These are phyloP conservation scores for Hericium alpestre DNA, from an alignment of 768 basidiomycete genomes.

Conservation along the genomic window DNA sequence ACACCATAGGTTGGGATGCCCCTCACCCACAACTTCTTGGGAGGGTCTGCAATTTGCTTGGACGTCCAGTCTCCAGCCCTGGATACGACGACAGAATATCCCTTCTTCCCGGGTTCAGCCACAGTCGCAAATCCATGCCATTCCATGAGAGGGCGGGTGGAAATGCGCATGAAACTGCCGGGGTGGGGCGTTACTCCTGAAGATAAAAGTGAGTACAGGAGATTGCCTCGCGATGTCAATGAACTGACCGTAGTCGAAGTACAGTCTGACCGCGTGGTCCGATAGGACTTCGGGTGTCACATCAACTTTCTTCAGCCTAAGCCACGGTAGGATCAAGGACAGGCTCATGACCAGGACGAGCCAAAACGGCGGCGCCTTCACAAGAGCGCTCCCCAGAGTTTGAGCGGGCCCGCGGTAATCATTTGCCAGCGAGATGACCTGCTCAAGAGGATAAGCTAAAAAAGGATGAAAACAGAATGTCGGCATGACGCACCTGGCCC, in stretches of 20 bases:
- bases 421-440: conserved; percentile 42
- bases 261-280: conserved; percentile 44
- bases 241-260: conserved; percentile 46
- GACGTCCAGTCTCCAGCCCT: conserved; percentile 52
- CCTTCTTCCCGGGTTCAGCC: conserved; percentile 25
- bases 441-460: neutral
- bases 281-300: conserved; percentile 44
- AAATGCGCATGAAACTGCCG: conserved; percentile 26
- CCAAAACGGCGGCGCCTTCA: conserved; percentile 43
- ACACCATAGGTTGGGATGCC: conserved; percentile 48
- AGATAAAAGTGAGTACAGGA: conserved; percentile 13
- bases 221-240: neutral
- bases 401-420: conserved; percentile 33
- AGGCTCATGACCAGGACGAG: conserved; percentile 40
- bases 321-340: conserved; percentile 51
- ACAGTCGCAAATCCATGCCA: conserved; percentile 53
- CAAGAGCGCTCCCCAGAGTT: conserved; percentile 32
- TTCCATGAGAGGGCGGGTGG: conserved; percentile 39
- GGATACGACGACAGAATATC: conserved; percentile 46
- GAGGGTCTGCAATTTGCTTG: conserved; percentile 42
- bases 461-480: neutral
- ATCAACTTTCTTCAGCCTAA: conserved; percentile 44
- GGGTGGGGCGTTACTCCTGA: conserved; percentile 21
- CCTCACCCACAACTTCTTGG: conserved; percentile 45
- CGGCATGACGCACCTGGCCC: conserved; percentile 31